A percentile compares a stretch with the other conserved stretches of the same genome.
Conservation (phyloP, 768 basidiomycete genomes). For the Trametes gibbosa region DNA sequence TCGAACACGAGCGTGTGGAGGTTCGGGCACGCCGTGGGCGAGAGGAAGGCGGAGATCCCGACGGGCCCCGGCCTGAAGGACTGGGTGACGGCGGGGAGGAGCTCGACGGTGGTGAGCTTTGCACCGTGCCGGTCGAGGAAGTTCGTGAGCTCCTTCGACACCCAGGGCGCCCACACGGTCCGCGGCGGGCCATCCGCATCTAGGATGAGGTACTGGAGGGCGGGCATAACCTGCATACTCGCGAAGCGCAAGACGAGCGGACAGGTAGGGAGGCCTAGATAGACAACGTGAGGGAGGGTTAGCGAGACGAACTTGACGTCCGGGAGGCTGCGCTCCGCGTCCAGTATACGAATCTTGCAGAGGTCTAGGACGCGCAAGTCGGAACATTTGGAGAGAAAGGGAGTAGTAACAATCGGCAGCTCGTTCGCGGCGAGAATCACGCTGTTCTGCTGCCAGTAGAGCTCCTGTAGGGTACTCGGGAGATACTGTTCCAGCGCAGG, state of each 20-base stretch:
- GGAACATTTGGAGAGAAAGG: constrained; percentile 39
- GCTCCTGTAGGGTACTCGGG: constrained; percentile 39
- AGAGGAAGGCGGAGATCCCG: constrained; percentile 43
- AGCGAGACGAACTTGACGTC: constrained; percentile 14
- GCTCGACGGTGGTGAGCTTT: constrained; percentile 39
- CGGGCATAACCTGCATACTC: constrained; percentile 39
- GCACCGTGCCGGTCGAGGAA: constrained; percentile 45
- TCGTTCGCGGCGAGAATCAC: constrained; percentile 16
- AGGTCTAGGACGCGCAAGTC: constrained; percentile 46
- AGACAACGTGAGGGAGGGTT: constrained; percentile 40
- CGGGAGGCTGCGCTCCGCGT: constrained; percentile 17
- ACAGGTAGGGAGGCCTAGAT: constrained; percentile 43
- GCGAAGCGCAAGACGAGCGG: constrained; percentile 38
- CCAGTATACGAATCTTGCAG: constrained; percentile 34
- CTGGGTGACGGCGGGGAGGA: constrained; percentile 30
- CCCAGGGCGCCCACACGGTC: constrained; percentile 5
- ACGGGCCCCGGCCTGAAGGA: constrained; percentile 31
- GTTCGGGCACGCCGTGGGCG: constrained; percentile 41
- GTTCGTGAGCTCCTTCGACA: constrained; percentile 24
- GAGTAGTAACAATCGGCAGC: constrained; percentile 32
- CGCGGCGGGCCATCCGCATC: constrained; percentile 23
- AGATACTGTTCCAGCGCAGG: constrained; percentile 40
- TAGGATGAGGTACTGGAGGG: constrained; percentile 42
- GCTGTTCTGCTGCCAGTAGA: constrained; percentile 43
- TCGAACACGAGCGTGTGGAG: constrained; percentile 43